Evolutionary conservation across 352 stramenopile species (phyloP), one percentile per base, ranked within the genome.

Genomic region (Globisporangium paroecandrum): DNA sequence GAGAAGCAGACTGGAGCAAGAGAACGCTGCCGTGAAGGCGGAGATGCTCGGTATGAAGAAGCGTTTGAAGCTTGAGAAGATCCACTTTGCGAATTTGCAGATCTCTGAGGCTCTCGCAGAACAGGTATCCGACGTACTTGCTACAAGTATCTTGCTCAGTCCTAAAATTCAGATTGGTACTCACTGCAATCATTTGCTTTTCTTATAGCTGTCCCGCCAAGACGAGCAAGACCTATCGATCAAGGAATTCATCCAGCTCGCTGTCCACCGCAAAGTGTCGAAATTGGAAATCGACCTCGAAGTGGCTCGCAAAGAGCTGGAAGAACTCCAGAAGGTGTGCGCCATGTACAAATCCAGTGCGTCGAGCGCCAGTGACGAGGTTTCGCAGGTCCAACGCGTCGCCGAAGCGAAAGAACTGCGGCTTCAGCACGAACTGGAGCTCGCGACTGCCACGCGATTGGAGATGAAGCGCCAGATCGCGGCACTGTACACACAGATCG

Each of bases 101-200:
- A 89, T 93, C 54, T 89, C 83, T 3, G 81, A 90, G 12, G 74
- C 78, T 5, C 66, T 93, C 0, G 82, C 83, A 5, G 73, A 89
- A 53, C 82, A 94, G 74, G 77, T 85, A 65, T 12, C 32, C 32
- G 8, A 38, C 7, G 5, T 38, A 38, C 8, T 9, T 46, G 34
- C 10, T 32, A 32, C 0, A n/a, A 59, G 24, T n/a, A 12, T 3
- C 29, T 22, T 4, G 29, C 20, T 60, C 55, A 25, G 3, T 49
- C 41, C 41, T 32, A 6, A 4, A 22, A 20, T 24, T 51, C 43
- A 9, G 3, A 22, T 12, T 24, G 43, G 6, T 22, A 24, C 43
- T 51, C 18, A 24, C 8, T 51, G n/a, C n/a, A 12, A 51, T 51
- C 43, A 12, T 3, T 22, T 51, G 43, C 5, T 51, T 20, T 20